Base-by-base conservation (phyloP, 2,329 filamentous ascomycete species). In the Fonsecaea erecta region DNA sequence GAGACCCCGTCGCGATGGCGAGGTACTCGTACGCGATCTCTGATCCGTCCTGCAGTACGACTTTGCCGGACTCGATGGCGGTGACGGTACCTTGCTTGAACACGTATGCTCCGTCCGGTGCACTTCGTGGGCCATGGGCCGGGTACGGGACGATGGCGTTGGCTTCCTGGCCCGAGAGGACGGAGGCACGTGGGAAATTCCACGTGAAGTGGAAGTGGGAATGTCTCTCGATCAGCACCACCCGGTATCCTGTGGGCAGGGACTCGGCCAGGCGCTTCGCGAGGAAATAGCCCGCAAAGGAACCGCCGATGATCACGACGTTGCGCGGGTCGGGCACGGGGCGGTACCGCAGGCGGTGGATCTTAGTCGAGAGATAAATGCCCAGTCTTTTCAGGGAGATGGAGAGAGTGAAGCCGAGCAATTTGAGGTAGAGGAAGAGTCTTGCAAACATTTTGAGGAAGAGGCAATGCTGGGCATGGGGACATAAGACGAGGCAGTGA, bases 171-270 rank as follows among this genome's bases (percentile, higher is more conserved):
- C 81, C 82, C n/a, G 78, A 74, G 4, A 85, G 76, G 14, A 88
- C 85, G 46, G 81, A 84, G 72, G 84, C 87, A 3, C 86, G 80
- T 0, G 87, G 86, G 40, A 88, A 80, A 12, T 83, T 81, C 80
- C 85, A 89, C 0, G 84, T 83, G 70, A 85, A 87, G 68, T 88
- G 83, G 73, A 88, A 86, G 73, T 88, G 86, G 2, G 80, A 82
- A 71, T 86, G 85, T 52, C 82, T 84, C 73, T 89, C 86, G 30
- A 89, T 72, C 2, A 88, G 75, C 0, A 88, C 75, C 3, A 87
- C 81, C 3, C 80, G 79, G 72, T 82, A 86, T 35, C 80, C 75
- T 0, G 80, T 77, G 0, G 85, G 82, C 0, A 88, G 73, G 3
- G 79, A 76, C 24, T 78, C 74, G n/a, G 81, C 77, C 3, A 88